Conservation (phyloP, 176 grass and related monocot genomes). For the Juncus effusus region DNA sequence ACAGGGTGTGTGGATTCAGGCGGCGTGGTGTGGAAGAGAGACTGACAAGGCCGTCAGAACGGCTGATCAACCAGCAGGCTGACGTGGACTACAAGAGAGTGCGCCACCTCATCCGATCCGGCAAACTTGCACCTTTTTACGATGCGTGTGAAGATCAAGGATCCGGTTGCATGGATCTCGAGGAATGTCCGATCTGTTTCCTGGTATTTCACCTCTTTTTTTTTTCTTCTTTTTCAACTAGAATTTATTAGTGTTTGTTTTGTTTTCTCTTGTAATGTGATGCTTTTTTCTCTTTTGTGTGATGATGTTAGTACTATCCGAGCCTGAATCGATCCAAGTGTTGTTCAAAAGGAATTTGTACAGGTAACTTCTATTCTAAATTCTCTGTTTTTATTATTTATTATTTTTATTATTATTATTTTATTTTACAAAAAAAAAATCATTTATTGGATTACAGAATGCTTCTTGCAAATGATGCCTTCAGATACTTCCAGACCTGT, state of each 20-base stretch:
- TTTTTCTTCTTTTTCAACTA: not conserved
- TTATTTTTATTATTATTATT: not conserved
- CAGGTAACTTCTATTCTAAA: constrained; percentile 33
- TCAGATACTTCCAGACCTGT: constrained; percentile 41
- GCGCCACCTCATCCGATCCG: constrained; percentile 48
- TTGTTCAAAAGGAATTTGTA: constrained; percentile 79
- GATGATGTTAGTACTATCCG: constrained; percentile 41
- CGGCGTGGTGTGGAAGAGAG: constrained; percentile 56
- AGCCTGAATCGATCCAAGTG: constrained; percentile 74
- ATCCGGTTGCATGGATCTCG: constrained; percentile 6
- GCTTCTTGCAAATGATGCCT: constrained; percentile 84
- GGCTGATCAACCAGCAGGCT: constrained; percentile 43
- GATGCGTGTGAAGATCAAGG: constrained; percentile 47
- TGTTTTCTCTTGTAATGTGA: not conserved
- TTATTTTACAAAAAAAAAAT: too few relatives aligned
- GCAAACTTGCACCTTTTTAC: constrained; percentile 67
- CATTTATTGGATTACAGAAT: constrained; percentile 45
- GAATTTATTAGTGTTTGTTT: not conserved
- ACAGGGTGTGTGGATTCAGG: constrained; percentile 20
- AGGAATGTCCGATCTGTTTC: constrained; percentile 88
- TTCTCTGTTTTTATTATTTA: not conserved
- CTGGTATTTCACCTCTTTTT: constrained; percentile 27
- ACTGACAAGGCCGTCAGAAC: constrained; percentile 53
- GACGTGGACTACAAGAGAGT: constrained; percentile 59
- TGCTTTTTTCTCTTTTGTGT: not conserved